phyloP scores from a whole-genome alignment of 2,329 filamentous ascomycete genomes.

The Thielaviopsis cerberus region DNA sequence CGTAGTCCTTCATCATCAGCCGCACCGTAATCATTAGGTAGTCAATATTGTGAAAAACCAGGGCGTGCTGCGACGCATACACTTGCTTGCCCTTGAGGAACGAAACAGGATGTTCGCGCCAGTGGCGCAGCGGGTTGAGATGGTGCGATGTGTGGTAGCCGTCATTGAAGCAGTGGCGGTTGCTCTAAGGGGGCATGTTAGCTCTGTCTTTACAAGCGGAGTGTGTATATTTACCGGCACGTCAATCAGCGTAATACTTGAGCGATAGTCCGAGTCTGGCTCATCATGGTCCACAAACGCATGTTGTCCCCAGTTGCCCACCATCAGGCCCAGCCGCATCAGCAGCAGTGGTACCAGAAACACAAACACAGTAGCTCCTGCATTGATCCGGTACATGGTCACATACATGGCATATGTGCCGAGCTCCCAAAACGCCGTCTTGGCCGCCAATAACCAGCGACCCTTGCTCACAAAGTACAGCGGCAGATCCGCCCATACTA shows the following conservation, averaged over 20 bases:
- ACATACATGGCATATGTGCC: slow-evolving; percentile 34
- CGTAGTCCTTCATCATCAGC: slow-evolving; percentile 53
- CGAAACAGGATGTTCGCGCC: slow-evolving; percentile 59
- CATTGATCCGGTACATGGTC: slow-evolving; percentile 31
- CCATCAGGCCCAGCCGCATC: slow-evolving; percentile 55
- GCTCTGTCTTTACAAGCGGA: background rate
- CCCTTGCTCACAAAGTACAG: slow-evolving; percentile 50
- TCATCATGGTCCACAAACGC: slow-evolving; percentile 59
- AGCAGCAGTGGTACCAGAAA: slow-evolving; percentile 47
- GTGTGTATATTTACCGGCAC: slow-evolving; percentile 41
- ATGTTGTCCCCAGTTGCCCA: slow-evolving; percentile 73
- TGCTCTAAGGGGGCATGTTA: slow-evolving; percentile 34
- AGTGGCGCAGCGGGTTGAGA: slow-evolving; percentile 59
- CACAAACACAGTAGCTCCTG: slow-evolving; percentile 41
- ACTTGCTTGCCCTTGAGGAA: slow-evolving; percentile 51
- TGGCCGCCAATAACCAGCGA: slow-evolving; percentile 34
- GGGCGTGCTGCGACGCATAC: slow-evolving; percentile 47
- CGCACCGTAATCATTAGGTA: slow-evolving; percentile 58
- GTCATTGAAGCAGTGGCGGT: slow-evolving; percentile 67
- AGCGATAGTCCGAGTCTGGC: slow-evolving; percentile 60
- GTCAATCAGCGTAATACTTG: slow-evolving; percentile 63
- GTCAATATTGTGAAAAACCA: slow-evolving; percentile 68
- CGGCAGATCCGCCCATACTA: slow-evolving; percentile 59
- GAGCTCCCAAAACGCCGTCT: slow-evolving; percentile 43
- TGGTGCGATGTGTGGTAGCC: slow-evolving; percentile 71